Percentiles rank a stretch among this genome's conserved stretches.
phyloP scores from a whole-genome alignment of 2,329 filamentous ascomycete species.

The Phaeosphaeria sp. region DNA sequence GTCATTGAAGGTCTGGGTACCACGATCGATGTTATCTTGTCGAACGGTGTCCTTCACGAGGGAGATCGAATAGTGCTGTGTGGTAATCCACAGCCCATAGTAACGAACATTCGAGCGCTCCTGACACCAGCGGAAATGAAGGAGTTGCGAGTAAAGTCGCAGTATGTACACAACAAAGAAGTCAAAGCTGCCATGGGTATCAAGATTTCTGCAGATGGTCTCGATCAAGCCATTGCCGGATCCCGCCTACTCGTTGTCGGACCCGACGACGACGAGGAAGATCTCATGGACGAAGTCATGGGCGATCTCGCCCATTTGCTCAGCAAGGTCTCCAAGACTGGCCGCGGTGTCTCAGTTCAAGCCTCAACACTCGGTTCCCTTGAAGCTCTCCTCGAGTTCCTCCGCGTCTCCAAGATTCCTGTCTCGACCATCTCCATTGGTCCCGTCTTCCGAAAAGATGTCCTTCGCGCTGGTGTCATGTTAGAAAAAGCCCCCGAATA shows the following conservation, averaged over 20 bases:
- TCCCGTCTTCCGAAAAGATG: slow-evolving; percentile 96
- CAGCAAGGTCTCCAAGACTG: slow-evolving; percentile 87
- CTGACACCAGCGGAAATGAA: slow-evolving; percentile 92
- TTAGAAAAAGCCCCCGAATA: slow-evolving; percentile 93
- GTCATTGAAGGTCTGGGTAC: slow-evolving; percentile 98
- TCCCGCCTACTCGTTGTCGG: slow-evolving; percentile 94
- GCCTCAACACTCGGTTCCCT: slow-evolving; percentile 96
- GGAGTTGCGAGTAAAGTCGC: slow-evolving; percentile 92
- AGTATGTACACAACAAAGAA: slow-evolving; percentile 98
- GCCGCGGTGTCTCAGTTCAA: slow-evolving; percentile 94
- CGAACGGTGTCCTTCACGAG: slow-evolving; percentile 92
- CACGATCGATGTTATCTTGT: slow-evolving; percentile 96
- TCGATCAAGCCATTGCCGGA: slow-evolving; percentile 95
- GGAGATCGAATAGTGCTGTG: slow-evolving; percentile 95
- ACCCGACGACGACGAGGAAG: slow-evolving; percentile 94
- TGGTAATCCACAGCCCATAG: slow-evolving; percentile 94
- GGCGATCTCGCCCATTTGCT: slow-evolving; percentile 90
- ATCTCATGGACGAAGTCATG: slow-evolving; percentile 96
- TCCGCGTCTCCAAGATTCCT: slow-evolving; percentile 94
- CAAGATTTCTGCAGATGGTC: slow-evolving; percentile 95
- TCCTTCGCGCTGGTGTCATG: slow-evolving; percentile 94
- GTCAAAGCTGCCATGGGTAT: slow-evolving; percentile 98
- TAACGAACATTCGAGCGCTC: slow-evolving; percentile 92
- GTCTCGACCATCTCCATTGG: slow-evolving; percentile 97
- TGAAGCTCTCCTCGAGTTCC: slow-evolving; percentile 94